Base-by-base conservation (phyloP, 2,329 filamentous ascomycete genomes). In the Colletotrichum destructivum region DNA sequence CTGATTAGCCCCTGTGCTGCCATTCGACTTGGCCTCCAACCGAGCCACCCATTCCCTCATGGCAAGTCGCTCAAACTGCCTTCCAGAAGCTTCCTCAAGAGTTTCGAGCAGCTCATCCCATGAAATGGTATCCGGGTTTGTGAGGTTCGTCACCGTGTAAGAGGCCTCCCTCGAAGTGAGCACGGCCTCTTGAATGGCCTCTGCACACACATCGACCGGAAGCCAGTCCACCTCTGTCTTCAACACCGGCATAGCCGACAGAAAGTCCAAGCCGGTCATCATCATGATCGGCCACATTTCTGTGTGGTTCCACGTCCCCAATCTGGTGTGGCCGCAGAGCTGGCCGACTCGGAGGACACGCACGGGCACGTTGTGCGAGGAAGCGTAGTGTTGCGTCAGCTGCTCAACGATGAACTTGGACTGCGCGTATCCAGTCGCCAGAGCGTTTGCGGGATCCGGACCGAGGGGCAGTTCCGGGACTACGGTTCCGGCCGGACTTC, bases 251-350 rank as follows among this genome's bases (percentile, higher is more conserved):
- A 71, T 62, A 6, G 56, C 68, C 3, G 64, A 49, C 0, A 71
- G 56, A 0, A 18, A 13, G 13, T 67, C 4, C 2, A 71, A 49
- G 0, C 63, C 68, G 0, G 63, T 35, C 68, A 67, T 67, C 35
- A 71, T 71, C 13, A 71, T 55, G 7, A 61, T 67, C 4, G 68
- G 68, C 68, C 68, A 71, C 68, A 71, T 71, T 21, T 71, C 68
- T 0, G 68, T 71, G 1, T 56, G 49, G 4, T 71, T 71, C 68
- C 68, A 71, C 15, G 51, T 47, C 4, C 68, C 68, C 1, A 62
- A 31, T 0, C 1, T 38, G 0, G 68, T 61, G 16, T 71, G 68
- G 0, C 68, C 68, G 23, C 68, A 67, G 13, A 71, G 63, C 42
- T 71, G 68, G 15, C 68, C 63, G 2, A 71, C 68, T 3, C 68